Evolutionary conservation across 305 asterid species (phyloP), one percentile per base, ranked within the genome.

Genomic region (Fraxinus dipetala): DNA sequence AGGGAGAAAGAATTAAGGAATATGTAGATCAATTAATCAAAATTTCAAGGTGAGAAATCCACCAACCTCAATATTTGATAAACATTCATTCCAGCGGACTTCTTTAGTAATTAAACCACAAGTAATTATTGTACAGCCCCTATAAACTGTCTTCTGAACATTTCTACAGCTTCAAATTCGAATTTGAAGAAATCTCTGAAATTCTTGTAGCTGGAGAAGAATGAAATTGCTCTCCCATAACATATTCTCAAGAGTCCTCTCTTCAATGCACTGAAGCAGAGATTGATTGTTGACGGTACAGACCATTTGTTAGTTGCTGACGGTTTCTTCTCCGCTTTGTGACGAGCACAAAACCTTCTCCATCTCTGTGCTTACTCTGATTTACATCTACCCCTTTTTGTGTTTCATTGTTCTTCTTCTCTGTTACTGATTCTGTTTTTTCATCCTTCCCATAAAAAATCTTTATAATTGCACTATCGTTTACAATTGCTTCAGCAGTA

Each of bases 321-420:
- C 91, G 89, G 90, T 91, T 95, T 87, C 94, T 93, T 86, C 95
- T 89, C 72, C 99, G 89, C 83, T 91, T 97, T 3, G 95, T 91
- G 72, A 97, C 99, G 16, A 94, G 91, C 86, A 94, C 93, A 79
- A 97, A 97, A 32, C 99, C 99, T 86, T 97, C 99, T 8, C 92
- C 94, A 51, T 96, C 99, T 38, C 91, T 85, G 3, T 83, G 48
- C 85, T 89, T 86, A 72, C 78, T 89, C 76, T 84, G 83, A 82
- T 90, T 85, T 81, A 35, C 85, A 83, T 87, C 90, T 11, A 16
- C 89, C 13, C 11, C 30, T 79, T 86, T 84, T 72, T 85, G 86
- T 69, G 56, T 76, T 81, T 85, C 91, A 3, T 80, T 63, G 76
- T 84, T 82, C 45, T 74, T 80, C 70, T 77, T 85, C 85, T 88